Conservation (phyloP, 768 basidiomycete genomes). For the Mycena latifolia region DNA sequence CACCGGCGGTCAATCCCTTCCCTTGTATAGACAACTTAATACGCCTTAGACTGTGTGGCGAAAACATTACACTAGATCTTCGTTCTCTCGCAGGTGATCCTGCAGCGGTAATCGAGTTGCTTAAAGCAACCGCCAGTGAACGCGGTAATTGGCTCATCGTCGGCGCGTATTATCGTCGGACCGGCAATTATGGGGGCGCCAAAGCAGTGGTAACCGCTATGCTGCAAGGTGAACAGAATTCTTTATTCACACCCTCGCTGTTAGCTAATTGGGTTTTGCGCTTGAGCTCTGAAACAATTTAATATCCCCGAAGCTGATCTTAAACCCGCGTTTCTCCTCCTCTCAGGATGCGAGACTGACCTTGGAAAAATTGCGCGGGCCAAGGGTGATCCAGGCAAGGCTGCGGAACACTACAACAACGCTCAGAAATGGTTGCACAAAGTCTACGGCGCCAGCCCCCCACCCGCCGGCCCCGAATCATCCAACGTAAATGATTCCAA, state of each 20-base stretch:
- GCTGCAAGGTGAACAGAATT: slow-evolving; percentile 56
- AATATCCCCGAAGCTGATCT: slow-evolving; percentile 52
- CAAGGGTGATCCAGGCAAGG: slow-evolving; percentile 41
- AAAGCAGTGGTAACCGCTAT: slow-evolving; percentile 57
- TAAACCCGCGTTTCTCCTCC: slow-evolving; percentile 64
- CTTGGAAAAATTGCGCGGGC: slow-evolving; percentile 49
- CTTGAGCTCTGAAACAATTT: slow-evolving; percentile 55
- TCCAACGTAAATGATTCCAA: slow-evolving; percentile 7
- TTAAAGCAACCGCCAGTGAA: slow-evolving; percentile 59
- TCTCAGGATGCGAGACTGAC: slow-evolving; percentile 68
- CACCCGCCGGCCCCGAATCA: not conserved
- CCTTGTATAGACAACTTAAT: slow-evolving; percentile 45
- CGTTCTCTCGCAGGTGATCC: slow-evolving; percentile 58
- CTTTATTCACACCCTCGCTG: slow-evolving; percentile 21
- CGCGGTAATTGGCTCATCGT: slow-evolving; percentile 69
- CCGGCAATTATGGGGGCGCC: slow-evolving; percentile 59
- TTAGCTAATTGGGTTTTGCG: slow-evolving; percentile 8
- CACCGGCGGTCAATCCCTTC: slow-evolving; percentile 26
- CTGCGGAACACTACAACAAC: slow-evolving; percentile 51
- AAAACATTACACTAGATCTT: slow-evolving; percentile 58
- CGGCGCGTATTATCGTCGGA: slow-evolving; percentile 64
- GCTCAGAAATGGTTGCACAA: slow-evolving; percentile 61
- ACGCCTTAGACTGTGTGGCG: slow-evolving; percentile 52
- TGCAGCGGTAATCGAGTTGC: slow-evolving; percentile 56
- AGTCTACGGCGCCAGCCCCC: slow-evolving; percentile 53